Evolutionary conservation across 2,329 filamentous ascomycete genomes (phyloP).

Genomic region (Arthrobotrys sinensis): DNA sequence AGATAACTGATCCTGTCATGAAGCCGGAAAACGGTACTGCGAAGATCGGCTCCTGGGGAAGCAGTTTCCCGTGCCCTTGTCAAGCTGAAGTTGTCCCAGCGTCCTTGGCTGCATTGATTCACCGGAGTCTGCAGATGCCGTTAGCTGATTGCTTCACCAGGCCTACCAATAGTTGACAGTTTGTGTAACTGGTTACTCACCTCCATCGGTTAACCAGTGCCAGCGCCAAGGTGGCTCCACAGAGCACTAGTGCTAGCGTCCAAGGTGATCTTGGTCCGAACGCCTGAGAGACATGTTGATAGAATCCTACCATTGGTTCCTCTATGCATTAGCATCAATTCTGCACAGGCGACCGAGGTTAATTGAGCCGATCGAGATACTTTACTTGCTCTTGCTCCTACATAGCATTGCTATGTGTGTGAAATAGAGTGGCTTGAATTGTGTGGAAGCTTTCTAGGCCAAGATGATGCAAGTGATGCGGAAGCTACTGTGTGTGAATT

Average conservation of each 20-base stretch:
- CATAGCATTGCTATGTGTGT: background rate
- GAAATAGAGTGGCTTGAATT: background rate
- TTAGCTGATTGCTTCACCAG: slow-evolving; percentile 10
- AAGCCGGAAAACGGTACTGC: background rate
- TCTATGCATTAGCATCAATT: background rate
- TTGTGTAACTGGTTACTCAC: slow-evolving; percentile 21
- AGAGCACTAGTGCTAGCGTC: background rate
- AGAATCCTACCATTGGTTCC: background rate
- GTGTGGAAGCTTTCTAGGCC: background rate
- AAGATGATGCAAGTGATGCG: background rate
- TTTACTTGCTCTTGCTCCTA: background rate
- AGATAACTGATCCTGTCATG: background rate
- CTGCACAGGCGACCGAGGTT: background rate
- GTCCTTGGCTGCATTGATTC: slow-evolving; percentile 6
- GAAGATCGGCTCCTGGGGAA: slow-evolving; percentile 2
- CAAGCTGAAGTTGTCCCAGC: slow-evolving; percentile 5
- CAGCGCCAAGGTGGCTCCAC: background rate
- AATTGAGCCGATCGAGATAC: slow-evolving; percentile 18
- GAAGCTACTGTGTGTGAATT: slow-evolving; percentile 12
- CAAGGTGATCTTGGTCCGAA: background rate
- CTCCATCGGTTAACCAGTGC: background rate
- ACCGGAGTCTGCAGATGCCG: slow-evolving; percentile 4
- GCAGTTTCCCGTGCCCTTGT: slow-evolving; percentile 5
- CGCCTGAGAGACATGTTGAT: background rate
- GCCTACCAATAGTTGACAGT: slow-evolving; percentile 1